Percentiles rank a stretch among this genome's conserved stretches.
Conservation (phyloP, 768 basidiomycete species). For the Clitopilus hobsonii region DNA sequence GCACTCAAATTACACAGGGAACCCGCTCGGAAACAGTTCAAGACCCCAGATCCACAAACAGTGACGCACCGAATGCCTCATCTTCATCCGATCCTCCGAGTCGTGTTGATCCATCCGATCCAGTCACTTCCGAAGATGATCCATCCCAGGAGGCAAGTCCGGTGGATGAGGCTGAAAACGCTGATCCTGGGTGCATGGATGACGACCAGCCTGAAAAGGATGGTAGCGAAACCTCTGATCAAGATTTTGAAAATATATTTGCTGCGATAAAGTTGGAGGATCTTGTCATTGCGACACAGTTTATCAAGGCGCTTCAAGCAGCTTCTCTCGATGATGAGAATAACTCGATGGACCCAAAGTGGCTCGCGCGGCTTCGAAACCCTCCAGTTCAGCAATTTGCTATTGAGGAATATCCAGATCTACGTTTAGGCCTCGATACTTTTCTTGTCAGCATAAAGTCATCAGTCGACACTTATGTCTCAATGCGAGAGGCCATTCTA, state of each 20-base stretch:
- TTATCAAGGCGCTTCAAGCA: constrained; percentile 12
- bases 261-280: constrained; percentile 9
- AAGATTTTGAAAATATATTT: constrained; percentile 6
- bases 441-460: constrained; percentile 12
- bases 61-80: too few relatives aligned
- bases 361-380: constrained; percentile 14
- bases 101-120: too few relatives aligned
- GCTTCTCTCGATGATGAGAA: constrained; percentile 12
- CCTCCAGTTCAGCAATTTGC: constrained; percentile 12
- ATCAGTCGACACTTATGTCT: constrained; percentile 20
- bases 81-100: too few relatives aligned
- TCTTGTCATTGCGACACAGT: constrained; percentile 8
- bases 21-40: too few relatives aligned
- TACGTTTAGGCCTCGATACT: constrained; percentile 18
- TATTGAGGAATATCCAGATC: constrained; percentile 11
- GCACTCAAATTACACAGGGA: too few relatives aligned
- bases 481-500: constrained; percentile 12
- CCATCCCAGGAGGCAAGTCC: too few relatives aligned
- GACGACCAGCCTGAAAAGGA: neutral
- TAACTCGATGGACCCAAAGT: constrained; percentile 5
- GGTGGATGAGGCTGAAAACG: neutral
- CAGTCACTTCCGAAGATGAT: too few relatives aligned
- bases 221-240: neutral
- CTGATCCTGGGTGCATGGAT: neutral
- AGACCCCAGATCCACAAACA: too few relatives aligned